Percentiles rank a stretch among this genome's conserved stretches.
Evolutionary conservation across 768 basidiomycete species (phyloP).

Genomic region (Lactarius indigo): DNA sequence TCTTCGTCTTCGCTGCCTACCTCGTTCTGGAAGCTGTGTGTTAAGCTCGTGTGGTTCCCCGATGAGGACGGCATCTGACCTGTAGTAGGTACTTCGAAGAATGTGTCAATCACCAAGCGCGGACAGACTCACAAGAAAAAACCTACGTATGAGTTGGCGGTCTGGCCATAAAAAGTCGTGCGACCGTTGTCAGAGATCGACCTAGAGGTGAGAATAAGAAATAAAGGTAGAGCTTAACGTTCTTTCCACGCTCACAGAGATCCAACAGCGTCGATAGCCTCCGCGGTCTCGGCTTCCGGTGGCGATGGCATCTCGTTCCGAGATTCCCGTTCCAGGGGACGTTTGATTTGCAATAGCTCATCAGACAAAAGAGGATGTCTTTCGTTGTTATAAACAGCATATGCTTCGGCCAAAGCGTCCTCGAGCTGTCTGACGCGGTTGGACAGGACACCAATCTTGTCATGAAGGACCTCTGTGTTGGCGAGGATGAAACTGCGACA

Average conservation of each 20-base stretch:
- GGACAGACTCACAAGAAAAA: constrained; percentile 6
- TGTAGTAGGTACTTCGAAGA: constrained; percentile 56
- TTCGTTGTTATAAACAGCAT: constrained; percentile 45
- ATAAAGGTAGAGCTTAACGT: constrained; percentile 1
- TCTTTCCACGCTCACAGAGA: constrained; percentile 44
- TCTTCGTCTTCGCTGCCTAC: constrained; percentile 55
- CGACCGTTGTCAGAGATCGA: constrained; percentile 60
- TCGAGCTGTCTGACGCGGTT: constrained; percentile 66
- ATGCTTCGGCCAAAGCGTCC: constrained; percentile 56
- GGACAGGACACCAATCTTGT: constrained; percentile 59
- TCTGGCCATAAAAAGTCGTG: constrained; percentile 61
- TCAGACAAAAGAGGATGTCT: constrained; percentile 57
- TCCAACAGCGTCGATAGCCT: constrained; percentile 60
- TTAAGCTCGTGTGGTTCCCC: constrained; percentile 15
- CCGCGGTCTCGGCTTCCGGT: constrained; percentile 44
- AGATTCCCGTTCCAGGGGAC: constrained; percentile 61
- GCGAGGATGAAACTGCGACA: constrained; percentile 59
- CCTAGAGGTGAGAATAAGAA: constrained; percentile 36
- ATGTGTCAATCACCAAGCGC: constrained; percentile 14
- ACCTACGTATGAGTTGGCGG: constrained; percentile 68
- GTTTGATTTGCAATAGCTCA: constrained; percentile 61
- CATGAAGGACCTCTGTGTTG: constrained; percentile 65
- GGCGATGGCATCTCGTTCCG: constrained; percentile 35
- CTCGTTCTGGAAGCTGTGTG: constrained; percentile 45
- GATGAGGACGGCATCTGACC: constrained; percentile 37